Conservation (phyloP, 805 yeast genomes). For the Wickerhamiella qilinensis region DNA sequence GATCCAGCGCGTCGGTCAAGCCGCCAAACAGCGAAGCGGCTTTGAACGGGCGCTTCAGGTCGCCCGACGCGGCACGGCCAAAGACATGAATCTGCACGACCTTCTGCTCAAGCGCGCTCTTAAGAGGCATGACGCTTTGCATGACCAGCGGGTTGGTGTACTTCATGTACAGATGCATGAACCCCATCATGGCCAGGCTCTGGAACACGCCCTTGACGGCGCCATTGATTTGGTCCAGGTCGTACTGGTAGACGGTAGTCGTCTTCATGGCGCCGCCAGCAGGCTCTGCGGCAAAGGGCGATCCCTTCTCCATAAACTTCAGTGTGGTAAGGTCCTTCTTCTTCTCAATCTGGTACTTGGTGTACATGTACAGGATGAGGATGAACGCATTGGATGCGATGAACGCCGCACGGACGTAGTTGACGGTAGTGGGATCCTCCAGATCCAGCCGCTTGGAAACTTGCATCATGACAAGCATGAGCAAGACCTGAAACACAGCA, state of each 20-base stretch:
- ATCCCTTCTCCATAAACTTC: constrained; percentile 78
- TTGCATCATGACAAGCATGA: constrained; percentile 96
- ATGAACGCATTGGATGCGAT: constrained; percentile 48
- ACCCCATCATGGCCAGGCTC: constrained; percentile 89
- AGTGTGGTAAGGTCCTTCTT: constrained; percentile 80
- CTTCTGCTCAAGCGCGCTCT: constrained; percentile 78
- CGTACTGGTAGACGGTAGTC: constrained; percentile 91
- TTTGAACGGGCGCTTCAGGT: constrained; percentile 92
- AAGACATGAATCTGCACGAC: constrained; percentile 82
- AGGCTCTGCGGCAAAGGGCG: constrained; percentile 62
- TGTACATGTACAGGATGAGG: constrained; percentile 47
- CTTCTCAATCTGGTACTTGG: constrained; percentile 41
- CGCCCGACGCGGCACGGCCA: constrained; percentile 71
- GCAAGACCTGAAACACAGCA: constrained; percentile 64
- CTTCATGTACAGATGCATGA: constrained; percentile 95
- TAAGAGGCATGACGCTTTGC: constrained; percentile 84
- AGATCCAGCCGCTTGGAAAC: constrained; percentile 76
- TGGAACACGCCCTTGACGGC: constrained; percentile 75
- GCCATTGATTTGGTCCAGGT: constrained; percentile 65
- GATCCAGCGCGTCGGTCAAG: constrained; percentile 52
- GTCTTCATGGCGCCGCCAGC: constrained; percentile 54
- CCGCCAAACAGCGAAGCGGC: constrained; percentile 65
- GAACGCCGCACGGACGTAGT: constrained; percentile 64
- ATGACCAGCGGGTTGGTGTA: constrained; percentile 92
- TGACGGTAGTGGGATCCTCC: constrained; percentile 60